Percentiles rank a stretch among this genome's conserved stretches.
Conservation (phyloP, 148 eudicot genomes). For the Rhododendron ferrugineum region DNA sequence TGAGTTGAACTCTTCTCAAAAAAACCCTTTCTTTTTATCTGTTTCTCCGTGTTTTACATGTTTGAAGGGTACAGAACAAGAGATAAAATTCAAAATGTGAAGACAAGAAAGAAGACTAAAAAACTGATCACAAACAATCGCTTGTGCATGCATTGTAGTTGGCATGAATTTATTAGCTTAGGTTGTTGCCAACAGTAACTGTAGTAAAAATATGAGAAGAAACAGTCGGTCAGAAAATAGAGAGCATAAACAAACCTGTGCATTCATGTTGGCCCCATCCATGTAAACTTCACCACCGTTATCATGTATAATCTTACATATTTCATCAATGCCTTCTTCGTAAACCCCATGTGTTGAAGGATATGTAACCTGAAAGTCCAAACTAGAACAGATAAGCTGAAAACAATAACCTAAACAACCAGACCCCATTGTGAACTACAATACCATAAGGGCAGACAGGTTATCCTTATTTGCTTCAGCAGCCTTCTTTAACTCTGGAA, state of each 20-base stretch:
- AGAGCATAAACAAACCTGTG: constrained; percentile 54
- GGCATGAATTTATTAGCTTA: not conserved
- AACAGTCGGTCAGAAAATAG: not conserved
- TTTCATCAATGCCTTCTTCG: constrained; percentile 98
- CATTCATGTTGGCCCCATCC: constrained; percentile 99
- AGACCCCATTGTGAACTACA: not conserved
- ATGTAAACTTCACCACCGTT: constrained; percentile 99
- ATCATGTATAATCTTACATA: constrained; percentile 92
- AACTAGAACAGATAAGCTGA: constrained; percentile 1
- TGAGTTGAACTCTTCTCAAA: not conserved
- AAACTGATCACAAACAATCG: not conserved
- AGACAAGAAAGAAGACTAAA: not conserved
- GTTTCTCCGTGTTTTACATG: not conserved
- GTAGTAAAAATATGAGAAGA: not conserved
- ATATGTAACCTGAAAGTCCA: constrained; percentile 70
- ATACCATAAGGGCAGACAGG: constrained; percentile 90
- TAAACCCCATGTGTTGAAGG: constrained; percentile 99
- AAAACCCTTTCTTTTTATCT: not conserved
- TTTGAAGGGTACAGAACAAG: not conserved
- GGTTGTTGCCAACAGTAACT: not conserved
- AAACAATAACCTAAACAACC: not conserved
- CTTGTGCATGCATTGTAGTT: not conserved
- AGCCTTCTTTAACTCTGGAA: constrained; percentile 80
- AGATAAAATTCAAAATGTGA: not conserved
- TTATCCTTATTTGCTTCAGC: constrained; percentile 88